Conservation (phyloP, 441 rosid genomes). For the Metrosideros polymorpha region DNA sequence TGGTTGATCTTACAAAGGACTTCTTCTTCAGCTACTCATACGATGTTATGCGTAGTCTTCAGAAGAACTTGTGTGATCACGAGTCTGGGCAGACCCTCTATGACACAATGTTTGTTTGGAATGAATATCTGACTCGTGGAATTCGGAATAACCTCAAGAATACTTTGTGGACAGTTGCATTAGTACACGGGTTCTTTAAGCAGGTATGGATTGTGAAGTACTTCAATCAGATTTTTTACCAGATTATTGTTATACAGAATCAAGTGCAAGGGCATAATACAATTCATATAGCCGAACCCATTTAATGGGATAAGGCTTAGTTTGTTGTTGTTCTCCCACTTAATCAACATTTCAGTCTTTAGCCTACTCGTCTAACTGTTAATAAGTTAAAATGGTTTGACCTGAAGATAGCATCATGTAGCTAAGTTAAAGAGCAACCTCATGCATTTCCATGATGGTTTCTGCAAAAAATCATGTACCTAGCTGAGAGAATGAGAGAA, state of each 20-base stretch:
- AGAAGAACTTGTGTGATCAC: constrained; percentile 63
- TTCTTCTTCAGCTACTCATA: constrained; percentile 98
- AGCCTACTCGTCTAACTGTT: not conserved
- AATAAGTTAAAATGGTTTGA: not conserved
- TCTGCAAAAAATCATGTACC: not conserved
- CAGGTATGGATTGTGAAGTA: constrained; percentile 44
- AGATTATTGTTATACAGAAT: not conserved
- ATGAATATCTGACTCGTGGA: constrained; percentile 89
- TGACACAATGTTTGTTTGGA: constrained; percentile 99
- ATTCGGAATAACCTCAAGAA: constrained; percentile 79
- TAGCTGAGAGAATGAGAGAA: not conserved
- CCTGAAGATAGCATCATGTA: not conserved
- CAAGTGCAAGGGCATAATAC: not conserved
- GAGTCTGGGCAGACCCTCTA: constrained; percentile 67
- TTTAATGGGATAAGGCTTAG: not conserved
- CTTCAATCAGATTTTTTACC: not conserved
- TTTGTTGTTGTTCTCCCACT: not conserved
- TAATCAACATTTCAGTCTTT: not conserved
- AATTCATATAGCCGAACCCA: not conserved
- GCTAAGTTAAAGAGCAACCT: not conserved
- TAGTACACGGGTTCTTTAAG: constrained; percentile 91
- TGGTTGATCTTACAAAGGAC: constrained; percentile 96
- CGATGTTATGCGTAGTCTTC: constrained; percentile 90
- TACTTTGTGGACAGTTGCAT: constrained; percentile 93
- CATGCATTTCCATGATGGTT: not conserved